Conservation (phyloP, 495 filamentous ascomycete genomes). For the Penicillium taxi region DNA sequence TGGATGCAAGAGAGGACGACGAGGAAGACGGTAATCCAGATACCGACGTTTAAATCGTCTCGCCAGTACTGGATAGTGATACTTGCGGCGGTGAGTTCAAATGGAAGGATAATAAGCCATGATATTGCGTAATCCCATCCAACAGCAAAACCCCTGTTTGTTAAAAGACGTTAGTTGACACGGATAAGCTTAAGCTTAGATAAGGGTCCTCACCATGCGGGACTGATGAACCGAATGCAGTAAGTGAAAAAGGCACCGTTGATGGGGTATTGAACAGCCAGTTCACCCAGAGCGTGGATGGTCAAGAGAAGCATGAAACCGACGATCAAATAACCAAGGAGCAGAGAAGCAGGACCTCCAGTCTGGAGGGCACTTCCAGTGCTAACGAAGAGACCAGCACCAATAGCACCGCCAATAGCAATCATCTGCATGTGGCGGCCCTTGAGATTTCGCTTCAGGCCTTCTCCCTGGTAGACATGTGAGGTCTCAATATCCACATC, state of each 20-base stretch:
- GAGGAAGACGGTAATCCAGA: constrained; percentile 61
- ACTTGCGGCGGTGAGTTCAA: constrained; percentile 69
- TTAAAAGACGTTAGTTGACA: not conserved
- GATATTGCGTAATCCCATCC: constrained; percentile 64
- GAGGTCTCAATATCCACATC: constrained; percentile 6
- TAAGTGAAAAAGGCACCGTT: constrained; percentile 57
- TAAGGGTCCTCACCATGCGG: constrained; percentile 35
- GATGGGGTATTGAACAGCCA: constrained; percentile 62
- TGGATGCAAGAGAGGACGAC: constrained; percentile 32
- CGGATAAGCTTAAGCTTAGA: not conserved
- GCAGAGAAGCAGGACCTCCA: constrained; percentile 37
- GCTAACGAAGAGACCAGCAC: constrained; percentile 47
- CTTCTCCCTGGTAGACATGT: constrained; percentile 38
- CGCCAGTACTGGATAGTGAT: constrained; percentile 72
- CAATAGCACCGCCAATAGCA: constrained; percentile 56
- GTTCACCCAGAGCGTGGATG: constrained; percentile 61
- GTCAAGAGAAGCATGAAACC: constrained; percentile 47
- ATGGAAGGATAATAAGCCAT: constrained; percentile 53
- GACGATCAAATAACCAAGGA: constrained; percentile 44
- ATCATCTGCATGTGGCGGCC: constrained; percentile 68
- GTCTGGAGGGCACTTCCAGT: constrained; percentile 35
- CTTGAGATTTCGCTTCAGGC: constrained; percentile 38
- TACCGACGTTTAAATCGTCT: constrained; percentile 45
- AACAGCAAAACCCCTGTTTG: constrained; percentile 39
- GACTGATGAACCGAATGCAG: constrained; percentile 47